Conservation (phyloP, 1,139 yeast species). For the Geotrichum restrictum region DNA sequence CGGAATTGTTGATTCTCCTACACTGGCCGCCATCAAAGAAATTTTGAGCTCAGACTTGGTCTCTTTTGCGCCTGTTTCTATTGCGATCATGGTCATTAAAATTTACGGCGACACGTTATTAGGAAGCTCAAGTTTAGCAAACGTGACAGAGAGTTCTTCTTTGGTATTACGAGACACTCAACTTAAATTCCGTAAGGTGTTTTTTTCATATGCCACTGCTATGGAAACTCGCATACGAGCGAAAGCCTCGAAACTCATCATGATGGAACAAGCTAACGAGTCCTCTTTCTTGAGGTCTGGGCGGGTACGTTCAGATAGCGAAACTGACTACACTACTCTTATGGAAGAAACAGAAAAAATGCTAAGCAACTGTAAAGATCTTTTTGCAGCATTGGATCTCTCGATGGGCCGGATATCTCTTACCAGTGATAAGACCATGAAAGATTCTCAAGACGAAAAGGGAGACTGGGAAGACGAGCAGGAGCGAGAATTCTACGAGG, state of each 20-base stretch:
- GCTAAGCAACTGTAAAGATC: conserved; percentile 15
- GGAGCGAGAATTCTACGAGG: conserved; percentile 20
- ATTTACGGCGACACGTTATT: conserved; percentile 40
- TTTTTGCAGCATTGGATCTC: conserved; percentile 17
- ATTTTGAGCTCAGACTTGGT: conserved; percentile 48
- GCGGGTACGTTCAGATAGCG: conserved; percentile 11
- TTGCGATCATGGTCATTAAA: conserved; percentile 52
- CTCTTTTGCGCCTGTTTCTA: conserved; percentile 42
- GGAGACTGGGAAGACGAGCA: conserved; percentile 23
- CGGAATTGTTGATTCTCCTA: conserved; percentile 40
- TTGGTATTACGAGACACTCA: conserved; percentile 29
- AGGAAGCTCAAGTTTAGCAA: conserved; percentile 14
- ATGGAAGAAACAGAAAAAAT: conserved; percentile 17
- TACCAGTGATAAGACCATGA: conserved; percentile 15
- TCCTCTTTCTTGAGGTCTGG: conserved; percentile 18
- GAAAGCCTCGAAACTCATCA: conserved; percentile 32
- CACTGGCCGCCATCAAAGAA: conserved; percentile 53
- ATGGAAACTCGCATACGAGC: conserved; percentile 42
- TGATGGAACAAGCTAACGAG: conserved; percentile 19
- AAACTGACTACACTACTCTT: conserved; percentile 9
- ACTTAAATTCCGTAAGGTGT: conserved; percentile 38
- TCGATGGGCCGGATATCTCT: conserved; percentile 15
- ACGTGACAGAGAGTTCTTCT: conserved; percentile 5
- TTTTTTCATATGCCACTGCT: conserved; percentile 48
- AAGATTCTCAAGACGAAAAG: conserved; percentile 11